Evolutionary conservation across 805 yeast genomes (phyloP).

Genomic region (Lachancea cidri): DNA sequence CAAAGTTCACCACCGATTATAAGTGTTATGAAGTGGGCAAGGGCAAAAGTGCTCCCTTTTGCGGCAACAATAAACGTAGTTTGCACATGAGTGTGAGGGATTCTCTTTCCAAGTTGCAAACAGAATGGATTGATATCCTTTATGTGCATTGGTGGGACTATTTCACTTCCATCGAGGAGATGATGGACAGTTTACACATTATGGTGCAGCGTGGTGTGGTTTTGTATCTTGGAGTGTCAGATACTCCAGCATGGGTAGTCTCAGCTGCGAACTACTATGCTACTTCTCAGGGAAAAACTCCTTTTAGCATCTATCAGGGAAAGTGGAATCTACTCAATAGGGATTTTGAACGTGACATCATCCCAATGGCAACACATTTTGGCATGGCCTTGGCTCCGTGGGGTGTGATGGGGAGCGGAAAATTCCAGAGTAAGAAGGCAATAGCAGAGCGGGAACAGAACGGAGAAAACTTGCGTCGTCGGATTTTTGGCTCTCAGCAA

Average conservation of each 20-base stretch:
- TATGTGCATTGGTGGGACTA: conserved; percentile 24
- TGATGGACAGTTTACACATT: conserved; percentile 17
- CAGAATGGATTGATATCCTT: conserved; percentile 20
- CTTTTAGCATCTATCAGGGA: conserved; percentile 21
- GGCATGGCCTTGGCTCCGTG: conserved; percentile 26
- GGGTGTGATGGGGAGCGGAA: conserved; percentile 21
- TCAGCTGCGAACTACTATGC: conserved; percentile 17
- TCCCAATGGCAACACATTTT: conserved; percentile 21
- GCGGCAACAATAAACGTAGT: conserved; percentile 8
- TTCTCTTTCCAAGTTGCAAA: conserved; percentile 13
- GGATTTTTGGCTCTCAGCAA: conserved; percentile 5
- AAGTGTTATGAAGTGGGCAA: conserved; percentile 6
- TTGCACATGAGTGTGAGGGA: conserved; percentile 11
- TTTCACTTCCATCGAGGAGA: conserved; percentile 18
- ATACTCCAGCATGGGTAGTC: conserved; percentile 23
- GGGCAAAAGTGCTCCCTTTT: conserved; percentile 6
- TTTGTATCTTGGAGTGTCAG: conserved; percentile 20
- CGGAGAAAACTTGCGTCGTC: conserved; percentile 13
- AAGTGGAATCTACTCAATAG: conserved; percentile 17
- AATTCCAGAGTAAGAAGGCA: conserved; percentile 15
- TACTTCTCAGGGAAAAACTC: conserved; percentile 17
- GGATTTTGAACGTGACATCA: conserved; percentile 23
- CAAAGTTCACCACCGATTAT: conserved; percentile 13
- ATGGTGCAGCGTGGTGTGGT: conserved; percentile 18
- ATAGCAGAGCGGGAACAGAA: conserved; percentile 13